Percentiles rank a stretch among this genome's conserved stretches.
Evolutionary conservation across 2,329 filamentous ascomycete genomes (phyloP).

Genomic region (Colletotrichum tanaceti): DNA sequence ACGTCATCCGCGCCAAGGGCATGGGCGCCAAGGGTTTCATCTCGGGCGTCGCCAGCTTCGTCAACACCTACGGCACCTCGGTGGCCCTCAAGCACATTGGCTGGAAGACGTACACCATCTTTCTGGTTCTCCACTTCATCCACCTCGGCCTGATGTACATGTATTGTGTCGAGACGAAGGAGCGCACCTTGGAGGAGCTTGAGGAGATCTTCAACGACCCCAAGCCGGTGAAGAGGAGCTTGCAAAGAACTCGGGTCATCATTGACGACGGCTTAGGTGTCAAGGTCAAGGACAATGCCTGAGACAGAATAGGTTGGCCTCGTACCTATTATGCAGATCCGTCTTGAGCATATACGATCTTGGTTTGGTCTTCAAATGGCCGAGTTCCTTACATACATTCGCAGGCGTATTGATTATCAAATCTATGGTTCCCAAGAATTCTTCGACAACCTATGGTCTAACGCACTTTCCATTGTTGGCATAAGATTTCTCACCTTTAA

Average conservation of each 20-base stretch:
- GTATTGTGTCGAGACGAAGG: conserved; percentile 59
- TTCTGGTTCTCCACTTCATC: conserved; percentile 56
- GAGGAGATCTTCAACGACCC: conserved; percentile 65
- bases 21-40: conserved; percentile 56
- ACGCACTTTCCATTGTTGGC: too few relatives aligned
- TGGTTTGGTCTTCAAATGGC: too few relatives aligned
- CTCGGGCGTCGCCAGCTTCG: conserved; percentile 46
- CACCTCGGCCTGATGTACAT: conserved; percentile 40
- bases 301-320: not conserved
- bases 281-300: conserved; percentile 32
- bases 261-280: conserved; percentile 33
- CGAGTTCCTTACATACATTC: too few relatives aligned
- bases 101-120: conserved; percentile 59
- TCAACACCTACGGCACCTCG: conserved; percentile 56
- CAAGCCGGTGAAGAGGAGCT: conserved; percentile 40
- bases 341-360: too few relatives aligned
- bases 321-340: too few relatives aligned
- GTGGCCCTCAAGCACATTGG: conserved; percentile 54
- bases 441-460: too few relatives aligned
- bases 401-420: too few relatives aligned
- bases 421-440: too few relatives aligned
- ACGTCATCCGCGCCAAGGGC: conserved; percentile 53
- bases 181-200: conserved; percentile 66
- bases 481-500: too few relatives aligned
- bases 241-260: conserved; percentile 38